Conservation (phyloP, 345 rosid genomes). For the Gossypium stocksii region DNA sequence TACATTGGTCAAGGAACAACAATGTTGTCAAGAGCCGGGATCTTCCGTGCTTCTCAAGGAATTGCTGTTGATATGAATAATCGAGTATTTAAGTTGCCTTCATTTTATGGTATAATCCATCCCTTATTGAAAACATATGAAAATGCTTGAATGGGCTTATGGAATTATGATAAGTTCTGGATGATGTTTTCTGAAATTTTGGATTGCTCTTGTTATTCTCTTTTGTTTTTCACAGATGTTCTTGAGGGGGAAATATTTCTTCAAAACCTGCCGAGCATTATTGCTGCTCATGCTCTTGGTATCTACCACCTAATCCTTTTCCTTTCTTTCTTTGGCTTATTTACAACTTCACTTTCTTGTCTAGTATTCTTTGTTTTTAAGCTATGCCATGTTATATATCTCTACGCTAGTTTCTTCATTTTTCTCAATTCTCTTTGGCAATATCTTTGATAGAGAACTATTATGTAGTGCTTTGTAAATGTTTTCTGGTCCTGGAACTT, state of each 20-base stretch:
- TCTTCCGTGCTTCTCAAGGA: slow-evolving; percentile 78
- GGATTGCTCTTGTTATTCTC: slow-evolving; percentile 14
- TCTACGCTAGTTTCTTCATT: background rate
- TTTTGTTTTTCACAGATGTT: slow-evolving; percentile 52
- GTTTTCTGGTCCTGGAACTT: background rate
- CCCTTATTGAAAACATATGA: slow-evolving; percentile 1
- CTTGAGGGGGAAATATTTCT: slow-evolving; percentile 96
- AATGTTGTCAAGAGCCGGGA: slow-evolving; percentile 89
- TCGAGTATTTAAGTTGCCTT: slow-evolving; percentile 70
- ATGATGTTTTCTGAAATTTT: background rate
- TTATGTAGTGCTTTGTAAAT: background rate
- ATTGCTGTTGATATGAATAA: slow-evolving; percentile 80
- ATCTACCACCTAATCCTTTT: slow-evolving; percentile 1
- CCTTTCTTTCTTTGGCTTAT: background rate
- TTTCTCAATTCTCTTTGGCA: background rate
- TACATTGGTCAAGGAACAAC: slow-evolving; percentile 91
- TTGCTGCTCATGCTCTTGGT: slow-evolving; percentile 91
- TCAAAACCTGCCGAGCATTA: slow-evolving; percentile 90
- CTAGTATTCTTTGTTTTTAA: slow-evolving; percentile 1
- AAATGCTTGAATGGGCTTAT: background rate
- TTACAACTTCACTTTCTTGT: background rate
- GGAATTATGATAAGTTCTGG: background rate
- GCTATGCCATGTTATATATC: background rate
- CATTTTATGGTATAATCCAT: slow-evolving; percentile 61
- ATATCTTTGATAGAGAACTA: background rate